Evolutionary conservation across 2,329 filamentous ascomycete genomes (phyloP), one percentile per base, ranked within the genome.

Genomic region (Rhytidhysteron rufulum): DNA sequence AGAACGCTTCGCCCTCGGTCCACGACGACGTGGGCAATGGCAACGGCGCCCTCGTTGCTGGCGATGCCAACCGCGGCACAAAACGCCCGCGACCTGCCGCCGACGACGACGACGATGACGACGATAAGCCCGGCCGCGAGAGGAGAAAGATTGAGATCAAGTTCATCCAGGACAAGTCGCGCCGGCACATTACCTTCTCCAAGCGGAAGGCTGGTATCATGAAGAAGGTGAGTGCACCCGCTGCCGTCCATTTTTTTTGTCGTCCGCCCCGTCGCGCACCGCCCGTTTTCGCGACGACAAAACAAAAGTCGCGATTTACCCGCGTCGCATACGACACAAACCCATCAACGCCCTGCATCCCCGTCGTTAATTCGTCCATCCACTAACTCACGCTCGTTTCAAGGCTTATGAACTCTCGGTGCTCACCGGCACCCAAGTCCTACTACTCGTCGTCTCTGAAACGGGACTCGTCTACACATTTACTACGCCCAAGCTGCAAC

Each of bases 111-210:
- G 91, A 97, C 52, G 93, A 97, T 51, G 90, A 97, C 57, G 90
- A 95, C 57, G 91, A 96, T 70, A 97, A 97, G 82, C 88, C 88
- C 49, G 89, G 89, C 63, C 90, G 93, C 70, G 93, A 97, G 80
- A 85, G 93, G 66, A 84, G 93, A 74, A 98, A 98, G 85, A 98
- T 98, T 62, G 93, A 98, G 73, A 98, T 98, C 75, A 98, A 98
- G 80, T 98, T 98, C 75, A 98, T 98, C 70, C 91, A 90, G 71
- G 93, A 98, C 74, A 98, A 98, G 78, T 97, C 91, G 73, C 89
- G 93, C 73, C 86, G 93, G 49, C 93, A 98, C 76, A 98, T 97
- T 67, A 97, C 93, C 61, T 97, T 98, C 70, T 97, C 91, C 57
- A 98, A 98, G 83, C 88, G 93, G 69, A 98, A 98, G 78, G 93